Base-by-base conservation (phyloP, 2,329 filamentous ascomycete species). In the Diaporthe sp. region DNA sequence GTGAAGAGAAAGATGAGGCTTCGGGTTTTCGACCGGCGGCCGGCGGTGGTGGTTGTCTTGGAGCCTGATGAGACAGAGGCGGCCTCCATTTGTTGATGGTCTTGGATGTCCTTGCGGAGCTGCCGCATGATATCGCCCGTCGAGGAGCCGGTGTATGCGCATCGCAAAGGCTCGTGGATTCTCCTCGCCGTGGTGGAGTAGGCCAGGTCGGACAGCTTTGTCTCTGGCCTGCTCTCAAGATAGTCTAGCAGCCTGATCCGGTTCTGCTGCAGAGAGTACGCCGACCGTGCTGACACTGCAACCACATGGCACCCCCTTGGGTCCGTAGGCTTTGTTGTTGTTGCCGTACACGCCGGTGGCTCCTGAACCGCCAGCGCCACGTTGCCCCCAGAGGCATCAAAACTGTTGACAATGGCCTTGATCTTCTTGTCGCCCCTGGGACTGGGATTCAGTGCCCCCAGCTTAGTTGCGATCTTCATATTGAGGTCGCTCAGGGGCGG, bases 1-100 rank as follows among this genome's bases (percentile, higher is more conserved):
- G 78, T 79, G 51, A 80, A 78, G 1, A 78, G 55, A 37, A 82
- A 79, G n/a, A 78, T 71, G 22, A 19, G 10, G 31, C 44, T 53
- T 28, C 34, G n/a, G 49, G n/a, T 53, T 22, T 13, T 53, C n/a
- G 49, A 53, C 10, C n/a, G n/a, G 49, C 49, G 49, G 34, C 34
- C 9, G 5, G n/a, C n/a, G n/a, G n/a, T 25, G 49, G 9, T 25
- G 12, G n/a, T 10, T n/a, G 46, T 49, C 46, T 22, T 49, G 7
- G 46, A n/a, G 46, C 46, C 46, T 49, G 46, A 49, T n/a, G 22
- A 49, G 46, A 49, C 46, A 0, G 46, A 49, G 19, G 59, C 28
- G 37, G 46, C 28, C 53, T 34, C 25, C 17, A 5, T 8, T 15
- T 37, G 59, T 44, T 53, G 59, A 58, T 42, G 25, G n/a, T 44